These are phyloP conservation scores for Vitis hybrid DNA, from an alignment of 177 flowering plant species.

Conservation along the genomic window DNA sequence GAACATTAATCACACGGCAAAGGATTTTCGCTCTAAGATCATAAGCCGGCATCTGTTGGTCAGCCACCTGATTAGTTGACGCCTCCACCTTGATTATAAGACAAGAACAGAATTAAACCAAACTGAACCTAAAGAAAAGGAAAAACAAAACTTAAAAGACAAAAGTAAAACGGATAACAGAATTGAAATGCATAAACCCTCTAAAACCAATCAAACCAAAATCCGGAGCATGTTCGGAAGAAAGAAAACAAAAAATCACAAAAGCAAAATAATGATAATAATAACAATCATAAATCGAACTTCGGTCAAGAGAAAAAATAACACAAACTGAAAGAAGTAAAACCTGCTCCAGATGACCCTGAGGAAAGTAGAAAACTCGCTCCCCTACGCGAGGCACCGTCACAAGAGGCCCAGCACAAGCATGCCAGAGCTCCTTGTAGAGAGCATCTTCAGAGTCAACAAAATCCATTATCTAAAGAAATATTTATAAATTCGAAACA, in stretches of 20 bases:
- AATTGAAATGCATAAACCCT: too few species aligned
- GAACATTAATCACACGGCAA: slow-evolving; percentile 79
- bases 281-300: background rate
- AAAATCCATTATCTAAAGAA: background rate
- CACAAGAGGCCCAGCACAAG: slow-evolving; percentile 93
- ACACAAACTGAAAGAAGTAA: background rate
- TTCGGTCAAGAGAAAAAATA: background rate
- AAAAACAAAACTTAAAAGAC: background rate
- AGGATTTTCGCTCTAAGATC: slow-evolving; percentile 79
- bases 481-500: too few species aligned
- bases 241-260: too few species aligned
- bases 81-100: slow-evolving; percentile 72
- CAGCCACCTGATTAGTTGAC: slow-evolving; percentile 79
- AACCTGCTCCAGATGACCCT: slow-evolving; percentile 94
- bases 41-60: slow-evolving; percentile 84
- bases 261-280: too few species aligned
- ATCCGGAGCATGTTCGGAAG: too few species aligned
- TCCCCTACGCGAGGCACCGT: slow-evolving; percentile 77
- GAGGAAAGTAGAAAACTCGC: slow-evolving; percentile 85
- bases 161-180: background rate
- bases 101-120: background rate
- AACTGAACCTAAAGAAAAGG: background rate
- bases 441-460: slow-evolving; percentile 61
- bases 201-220: too few species aligned
- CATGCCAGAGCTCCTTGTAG: slow-evolving; percentile 86